Evolutionary conservation across 163 green algal genomes (phyloP).

Genomic region (Chlorella variabilis): DNA sequence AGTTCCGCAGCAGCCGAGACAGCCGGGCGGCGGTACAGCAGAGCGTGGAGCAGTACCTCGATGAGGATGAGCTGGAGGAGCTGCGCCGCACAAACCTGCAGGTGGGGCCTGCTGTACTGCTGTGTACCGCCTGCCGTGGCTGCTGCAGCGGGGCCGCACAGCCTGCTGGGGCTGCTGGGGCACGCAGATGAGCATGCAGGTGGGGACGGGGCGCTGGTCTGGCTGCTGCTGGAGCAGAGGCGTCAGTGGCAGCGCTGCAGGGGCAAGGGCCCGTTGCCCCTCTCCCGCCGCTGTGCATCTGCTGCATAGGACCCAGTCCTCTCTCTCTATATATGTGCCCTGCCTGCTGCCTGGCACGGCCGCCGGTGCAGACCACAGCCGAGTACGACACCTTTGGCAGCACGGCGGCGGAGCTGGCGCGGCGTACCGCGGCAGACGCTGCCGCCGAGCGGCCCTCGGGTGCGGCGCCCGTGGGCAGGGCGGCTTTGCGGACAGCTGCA

Average conservation of each 20-base stretch:
- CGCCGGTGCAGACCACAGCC: constrained; percentile 35
- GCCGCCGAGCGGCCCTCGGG: constrained; percentile 47
- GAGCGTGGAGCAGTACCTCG: constrained; percentile 88
- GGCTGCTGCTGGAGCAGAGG: too few relatives aligned
- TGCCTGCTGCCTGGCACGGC: too few relatives aligned
- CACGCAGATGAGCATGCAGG: too few relatives aligned
- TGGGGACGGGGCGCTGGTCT: too few relatives aligned
- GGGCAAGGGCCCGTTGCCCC: too few relatives aligned
- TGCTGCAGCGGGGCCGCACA: too few relatives aligned
- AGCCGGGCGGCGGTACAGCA: constrained; percentile 51
- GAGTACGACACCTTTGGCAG: constrained; percentile 94
- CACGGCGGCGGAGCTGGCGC: constrained; percentile 60
- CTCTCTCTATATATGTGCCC: too few relatives aligned
- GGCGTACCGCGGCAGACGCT: constrained; percentile 47
- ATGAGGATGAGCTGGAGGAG: constrained; percentile 93
- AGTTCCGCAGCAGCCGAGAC: constrained; percentile 62
- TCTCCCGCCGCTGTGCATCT: too few relatives aligned
- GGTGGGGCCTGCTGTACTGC: constrained; percentile 30
- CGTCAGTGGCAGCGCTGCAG: too few relatives aligned
- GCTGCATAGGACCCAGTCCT: too few relatives aligned
- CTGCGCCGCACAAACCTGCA: constrained; percentile 53
- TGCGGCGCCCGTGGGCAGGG: not conserved
- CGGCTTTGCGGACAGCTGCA: not conserved
- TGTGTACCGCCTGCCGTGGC: not conserved
- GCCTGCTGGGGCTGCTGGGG: too few relatives aligned